Evolutionary conservation across 768 basidiomycete species (phyloP), one percentile per base, ranked within the genome.

Genomic region (Trametes punicea): DNA sequence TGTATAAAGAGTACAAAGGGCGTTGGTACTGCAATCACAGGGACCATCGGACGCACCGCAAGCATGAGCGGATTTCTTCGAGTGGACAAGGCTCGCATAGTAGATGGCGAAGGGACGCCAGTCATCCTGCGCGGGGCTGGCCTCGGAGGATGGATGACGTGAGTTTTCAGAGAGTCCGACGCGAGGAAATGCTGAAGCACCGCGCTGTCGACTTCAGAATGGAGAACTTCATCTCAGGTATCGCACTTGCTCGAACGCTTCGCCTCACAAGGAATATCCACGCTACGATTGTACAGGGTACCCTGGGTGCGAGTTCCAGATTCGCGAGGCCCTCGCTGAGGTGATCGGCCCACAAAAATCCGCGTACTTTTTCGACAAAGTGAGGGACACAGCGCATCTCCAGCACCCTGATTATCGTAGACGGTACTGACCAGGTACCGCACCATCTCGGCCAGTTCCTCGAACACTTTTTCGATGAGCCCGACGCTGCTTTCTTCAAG

Each of bases 131-230:
- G 84, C 49, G 89, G 90, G 23, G 88, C 88, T 48, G 87, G 88
- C 13, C 72, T 90, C n/a, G 88, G 88, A 62, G 88, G 89, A 67
- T 90, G 88, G 88, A 87, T 92, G 85, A 90, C 85, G 88, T 90
- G 64, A 70, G 88, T 65, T 6, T 1, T 39, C n/a, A 11, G 26
- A n/a, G 10, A 15, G 13, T 46, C 38, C n/a, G 40, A 2, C 34
- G 7, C 30, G 11, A 16, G 41, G 33, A 9, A 54, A 3, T 16
- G 34, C 23, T 34, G 38, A n/a, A n/a, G n/a, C n/a, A n/a, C n/a
- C n/a, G 23, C 23, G 20, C 42, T 11, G 23, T 27, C 6, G 6
- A 49, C 42, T 34, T 20, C 38, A 86, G 83, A 66, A 85, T 85
- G 85, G 85, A 88, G 70, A 88, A 88, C 71, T 88, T 88, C 66